Conservation (phyloP, 2,329 filamentous ascomycete species). For the Phaeosphaeria sp. region DNA sequence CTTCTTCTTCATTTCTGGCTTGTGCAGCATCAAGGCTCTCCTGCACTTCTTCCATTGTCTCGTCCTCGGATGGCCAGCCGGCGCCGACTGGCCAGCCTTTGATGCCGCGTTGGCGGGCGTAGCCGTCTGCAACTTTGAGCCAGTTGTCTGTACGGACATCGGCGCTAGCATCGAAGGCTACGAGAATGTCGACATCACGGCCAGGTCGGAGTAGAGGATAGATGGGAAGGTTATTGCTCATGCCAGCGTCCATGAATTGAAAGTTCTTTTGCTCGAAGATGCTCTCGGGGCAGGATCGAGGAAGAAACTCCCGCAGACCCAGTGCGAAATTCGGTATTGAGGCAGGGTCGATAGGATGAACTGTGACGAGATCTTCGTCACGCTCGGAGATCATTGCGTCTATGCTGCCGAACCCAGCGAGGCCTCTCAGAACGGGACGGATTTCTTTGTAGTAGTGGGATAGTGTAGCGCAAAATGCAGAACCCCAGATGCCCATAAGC, state of each 20-base stretch:
- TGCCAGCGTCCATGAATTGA: slow-evolving; percentile 87
- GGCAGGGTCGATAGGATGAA: slow-evolving; percentile 93
- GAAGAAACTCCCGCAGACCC: slow-evolving; percentile 78
- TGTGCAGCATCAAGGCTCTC: slow-evolving; percentile 73
- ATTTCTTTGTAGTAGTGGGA: slow-evolving; percentile 97
- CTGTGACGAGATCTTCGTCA: slow-evolving; percentile 83
- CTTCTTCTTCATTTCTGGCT: slow-evolving; percentile 65
- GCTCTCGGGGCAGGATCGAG: slow-evolving; percentile 77
- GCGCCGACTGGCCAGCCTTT: slow-evolving; percentile 94
- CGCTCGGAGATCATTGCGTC: slow-evolving; percentile 83
- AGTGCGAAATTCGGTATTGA: slow-evolving; percentile 88
- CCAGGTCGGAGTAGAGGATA: slow-evolving; percentile 91
- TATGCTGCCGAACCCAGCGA: slow-evolving; percentile 77
- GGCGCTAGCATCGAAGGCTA: slow-evolving; percentile 93
- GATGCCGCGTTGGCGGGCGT: slow-evolving; percentile 85
- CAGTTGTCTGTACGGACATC: slow-evolving; percentile 95
- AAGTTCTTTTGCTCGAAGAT: slow-evolving; percentile 72
- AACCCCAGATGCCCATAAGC: slow-evolving; percentile 93
- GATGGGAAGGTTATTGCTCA: slow-evolving; percentile 97
- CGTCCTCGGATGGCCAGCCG: slow-evolving; percentile 80
- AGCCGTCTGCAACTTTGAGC: slow-evolving; percentile 92
- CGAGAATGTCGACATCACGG: slow-evolving; percentile 83
- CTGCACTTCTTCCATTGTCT: slow-evolving; percentile 65
- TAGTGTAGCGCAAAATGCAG: slow-evolving; percentile 92
- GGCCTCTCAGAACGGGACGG: slow-evolving; percentile 76